A percentile compares a stretch with the other conserved stretches of the same genome.
Evolutionary conservation across 1,284 basidiomycete genomes (phyloP).

Genomic region (Chondrostereum purpureum): DNA sequence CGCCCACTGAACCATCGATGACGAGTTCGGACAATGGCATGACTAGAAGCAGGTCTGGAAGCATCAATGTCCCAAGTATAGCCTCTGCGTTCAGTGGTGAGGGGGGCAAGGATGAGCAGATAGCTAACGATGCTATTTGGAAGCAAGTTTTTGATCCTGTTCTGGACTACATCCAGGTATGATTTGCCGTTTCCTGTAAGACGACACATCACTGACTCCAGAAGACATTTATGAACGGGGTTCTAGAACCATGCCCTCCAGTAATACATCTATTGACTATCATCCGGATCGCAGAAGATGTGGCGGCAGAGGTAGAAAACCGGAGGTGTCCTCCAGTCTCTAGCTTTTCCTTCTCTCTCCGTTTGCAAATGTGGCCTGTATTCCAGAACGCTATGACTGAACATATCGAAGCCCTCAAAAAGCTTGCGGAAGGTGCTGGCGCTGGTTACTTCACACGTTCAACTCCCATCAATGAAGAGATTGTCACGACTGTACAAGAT

Average conservation of each 20-base stretch:
- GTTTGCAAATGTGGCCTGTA: constrained; percentile 84
- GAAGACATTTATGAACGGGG: constrained; percentile 61
- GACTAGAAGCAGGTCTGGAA: constrained; percentile 16
- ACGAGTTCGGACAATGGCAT: constrained; percentile 37
- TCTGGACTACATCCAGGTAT: constrained; percentile 73
- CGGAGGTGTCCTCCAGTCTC: constrained; percentile 76
- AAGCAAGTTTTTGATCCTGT: constrained; percentile 89
- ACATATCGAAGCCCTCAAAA: constrained; percentile 75
- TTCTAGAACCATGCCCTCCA: constrained; percentile 66
- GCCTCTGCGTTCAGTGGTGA: constrained; percentile 24
- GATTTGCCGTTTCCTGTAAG: too few relatives aligned
- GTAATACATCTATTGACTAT: constrained; percentile 76
- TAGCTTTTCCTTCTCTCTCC: constrained; percentile 70
- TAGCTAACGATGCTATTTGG: constrained; percentile 63
- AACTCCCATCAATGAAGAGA: constrained; percentile 60
- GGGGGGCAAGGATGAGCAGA: constrained; percentile 52
- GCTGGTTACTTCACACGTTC: constrained; percentile 63
- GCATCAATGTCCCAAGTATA: constrained; percentile 21
- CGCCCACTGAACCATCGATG: constrained; percentile 32
- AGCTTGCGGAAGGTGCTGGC: constrained; percentile 64
- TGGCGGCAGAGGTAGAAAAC: constrained; percentile 66
- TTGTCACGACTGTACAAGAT: constrained; percentile 54
- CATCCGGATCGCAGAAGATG: constrained; percentile 80
- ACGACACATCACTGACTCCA: too few relatives aligned
- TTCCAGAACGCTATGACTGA: constrained; percentile 87